These are phyloP conservation scores for Fragaria ananassa DNA, from an alignment of 306 rosid species.

Conservation along the genomic window DNA sequence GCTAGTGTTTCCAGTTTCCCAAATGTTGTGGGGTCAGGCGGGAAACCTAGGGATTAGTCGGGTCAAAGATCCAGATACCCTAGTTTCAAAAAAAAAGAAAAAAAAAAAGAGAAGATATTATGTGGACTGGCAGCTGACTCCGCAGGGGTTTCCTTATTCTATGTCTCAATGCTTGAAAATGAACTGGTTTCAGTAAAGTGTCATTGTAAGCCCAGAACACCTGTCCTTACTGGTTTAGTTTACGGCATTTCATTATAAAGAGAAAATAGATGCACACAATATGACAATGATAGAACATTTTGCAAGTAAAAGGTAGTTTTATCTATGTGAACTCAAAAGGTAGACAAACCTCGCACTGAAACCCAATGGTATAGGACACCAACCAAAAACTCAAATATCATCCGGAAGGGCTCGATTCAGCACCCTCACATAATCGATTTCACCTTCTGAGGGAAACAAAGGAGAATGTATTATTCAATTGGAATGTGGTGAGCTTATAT, in stretches of 20 bases:
- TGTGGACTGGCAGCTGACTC: not conserved
- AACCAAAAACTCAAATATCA: conserved; percentile 82
- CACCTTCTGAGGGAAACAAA: conserved; percentile 50
- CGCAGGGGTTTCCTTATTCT: not conserved
- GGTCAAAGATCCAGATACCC: no score
- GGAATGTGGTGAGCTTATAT: not conserved
- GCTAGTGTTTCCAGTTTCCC: no score
- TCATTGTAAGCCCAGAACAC: not conserved
- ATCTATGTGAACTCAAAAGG: conserved; percentile 15
- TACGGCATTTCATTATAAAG: not conserved
- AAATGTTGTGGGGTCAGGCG: no score
- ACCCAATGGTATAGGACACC: conserved; percentile 78
- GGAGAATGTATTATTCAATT: not conserved
- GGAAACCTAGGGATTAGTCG: no score
- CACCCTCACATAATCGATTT: conserved; percentile 88
- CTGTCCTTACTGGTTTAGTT: not conserved
- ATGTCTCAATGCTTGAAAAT: not conserved
- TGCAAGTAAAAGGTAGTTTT: not conserved
- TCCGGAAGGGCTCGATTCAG: conserved; percentile 77
- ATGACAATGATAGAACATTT: not conserved
- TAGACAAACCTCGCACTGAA: conserved; percentile 85
- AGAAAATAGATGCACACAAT: not conserved
- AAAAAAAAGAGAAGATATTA: not conserved
- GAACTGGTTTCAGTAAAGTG: not conserved
- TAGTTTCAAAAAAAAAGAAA: no score